Conservation (phyloP, 345 rosid species). For the Dipteronia dyeriana region DNA sequence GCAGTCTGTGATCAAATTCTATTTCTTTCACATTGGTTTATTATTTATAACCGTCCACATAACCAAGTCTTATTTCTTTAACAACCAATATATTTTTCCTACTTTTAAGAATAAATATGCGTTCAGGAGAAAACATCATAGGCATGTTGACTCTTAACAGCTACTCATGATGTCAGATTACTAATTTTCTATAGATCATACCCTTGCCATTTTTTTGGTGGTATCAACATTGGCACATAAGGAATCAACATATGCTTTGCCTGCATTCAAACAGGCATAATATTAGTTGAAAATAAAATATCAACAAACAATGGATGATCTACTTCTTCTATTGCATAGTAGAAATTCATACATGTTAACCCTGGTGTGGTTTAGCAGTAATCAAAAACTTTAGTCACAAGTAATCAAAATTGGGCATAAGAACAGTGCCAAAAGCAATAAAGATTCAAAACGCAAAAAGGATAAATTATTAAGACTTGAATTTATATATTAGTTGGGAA, state of each 20-base stretch:
- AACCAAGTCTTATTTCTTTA: not conserved
- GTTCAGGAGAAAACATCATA: not conserved
- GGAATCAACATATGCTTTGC: slow-evolving; percentile 91
- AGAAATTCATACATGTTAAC: not conserved
- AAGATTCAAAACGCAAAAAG: not conserved
- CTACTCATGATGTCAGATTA: slow-evolving; percentile 9
- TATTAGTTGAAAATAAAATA: slow-evolving; percentile 3
- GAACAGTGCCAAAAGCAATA: not conserved
- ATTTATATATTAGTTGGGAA: not conserved
- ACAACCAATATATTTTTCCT: not conserved
- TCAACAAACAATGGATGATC: slow-evolving; percentile 2
- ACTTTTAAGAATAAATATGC: not conserved
- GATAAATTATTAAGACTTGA: not conserved
- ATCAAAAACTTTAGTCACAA: not conserved
- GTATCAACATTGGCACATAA: slow-evolving; percentile 94
- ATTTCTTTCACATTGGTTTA: not conserved
- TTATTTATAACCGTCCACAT: not conserved
- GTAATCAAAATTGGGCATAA: not conserved
- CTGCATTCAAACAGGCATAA: slow-evolving; percentile 47
- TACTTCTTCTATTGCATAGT: not conserved
- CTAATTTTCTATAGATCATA: slow-evolving; percentile 34
- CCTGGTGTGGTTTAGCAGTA: not conserved
- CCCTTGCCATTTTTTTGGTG: slow-evolving; percentile 98
- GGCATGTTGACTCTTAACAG: not conserved
- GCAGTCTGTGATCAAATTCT: not conserved